A percentile compares a stretch with the other conserved stretches of the same genome.
phyloP scores from a whole-genome alignment of 805 yeast species.

The Metschnikowia bowlesiae region DNA sequence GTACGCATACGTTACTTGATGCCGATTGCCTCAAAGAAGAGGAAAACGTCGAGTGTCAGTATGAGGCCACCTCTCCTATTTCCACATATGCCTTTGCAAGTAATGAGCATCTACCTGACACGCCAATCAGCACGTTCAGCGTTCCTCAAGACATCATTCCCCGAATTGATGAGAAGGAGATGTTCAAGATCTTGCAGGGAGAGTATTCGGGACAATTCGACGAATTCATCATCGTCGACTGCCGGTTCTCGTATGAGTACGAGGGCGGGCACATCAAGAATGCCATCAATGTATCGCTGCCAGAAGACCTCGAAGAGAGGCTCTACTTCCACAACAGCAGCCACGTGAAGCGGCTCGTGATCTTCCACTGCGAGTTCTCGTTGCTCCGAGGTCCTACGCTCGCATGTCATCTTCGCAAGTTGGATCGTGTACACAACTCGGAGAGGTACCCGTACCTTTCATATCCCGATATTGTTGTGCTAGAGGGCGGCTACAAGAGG shows the following conservation, averaged over 20 bases:
- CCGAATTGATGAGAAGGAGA: conserved; percentile 56
- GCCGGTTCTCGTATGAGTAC: conserved; percentile 89
- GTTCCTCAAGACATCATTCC: conserved; percentile 58
- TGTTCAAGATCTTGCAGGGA: conserved; percentile 57
- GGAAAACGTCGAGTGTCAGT: not conserved
- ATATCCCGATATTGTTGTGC: conserved; percentile 84
- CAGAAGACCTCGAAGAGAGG: conserved; percentile 58
- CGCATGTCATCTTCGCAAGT: conserved; percentile 80
- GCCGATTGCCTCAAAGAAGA: not conserved
- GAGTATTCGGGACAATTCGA: conserved; percentile 46
- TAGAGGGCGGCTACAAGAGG: conserved; percentile 86
- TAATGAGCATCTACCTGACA: conserved; percentile 29
- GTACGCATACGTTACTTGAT: conserved; percentile 2
- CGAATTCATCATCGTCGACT: conserved; percentile 65
- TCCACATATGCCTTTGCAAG: conserved; percentile 12
- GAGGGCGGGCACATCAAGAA: conserved; percentile 88
- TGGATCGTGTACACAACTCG: conserved; percentile 72
- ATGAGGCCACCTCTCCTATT: not conserved
- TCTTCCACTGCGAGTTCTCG: conserved; percentile 94
- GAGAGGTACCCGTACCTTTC: conserved; percentile 74
- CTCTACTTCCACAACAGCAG: conserved; percentile 33
- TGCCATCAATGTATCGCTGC: conserved; percentile 73
- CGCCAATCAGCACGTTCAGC: conserved; percentile 27
- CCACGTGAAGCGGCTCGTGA: conserved; percentile 44
- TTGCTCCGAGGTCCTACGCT: conserved; percentile 90